Evolutionary conservation across 352 stramenopile genomes (phyloP), one percentile per base, ranked within the genome.

Genomic region (Paralagenidium karlingii): DNA sequence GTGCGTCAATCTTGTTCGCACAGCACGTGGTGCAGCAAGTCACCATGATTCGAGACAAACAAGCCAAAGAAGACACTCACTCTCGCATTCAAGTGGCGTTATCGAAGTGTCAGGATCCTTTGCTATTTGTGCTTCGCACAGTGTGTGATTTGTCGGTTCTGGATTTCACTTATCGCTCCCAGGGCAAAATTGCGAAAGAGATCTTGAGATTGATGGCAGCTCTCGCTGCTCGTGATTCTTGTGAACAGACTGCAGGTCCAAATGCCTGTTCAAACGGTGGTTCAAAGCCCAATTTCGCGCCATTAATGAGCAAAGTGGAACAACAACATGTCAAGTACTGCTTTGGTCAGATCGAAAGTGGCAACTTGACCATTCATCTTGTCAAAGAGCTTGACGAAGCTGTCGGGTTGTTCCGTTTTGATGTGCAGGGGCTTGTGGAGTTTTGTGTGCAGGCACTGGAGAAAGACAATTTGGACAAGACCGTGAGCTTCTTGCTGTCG

Each of bases 131-230:
- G 13, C 43, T 84, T 0, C 58, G 56, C 24, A 60, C 64, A 5
- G 59, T 82, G n/a, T 49, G 59, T 1, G 50, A 65, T 8, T 52
- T 86, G 21, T 58, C 62, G 5, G 63, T 61, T 30, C 38, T 86
- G 18, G 71, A 82, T 39, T 25, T 86, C 28, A 81, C 68, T 21
- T 82, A 79, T 34, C 55, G 71, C 37, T 53, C 63, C 0, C 53
- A 81, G 19, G 71, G 63, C 11, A 86, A 86, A 41, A 49, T 86
- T 18, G 65, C 71, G n/a, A 86, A 82, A 49, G 66, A 78, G 31
- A 58, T 86, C 46, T 52, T 86, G 30, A 40, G 55, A 8, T 55
- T 82, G 21, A 50, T 82, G 20, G 54, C 46, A n/a, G 45, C 55
- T 0, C 41, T 27, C 18, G 18, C 61, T 3, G 12, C n/a, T n/a